Percentiles rank a stretch among this genome's conserved stretches.
Conservation (phyloP, 2,329 filamentous ascomycete genomes). For the Apiospora phragmitis region DNA sequence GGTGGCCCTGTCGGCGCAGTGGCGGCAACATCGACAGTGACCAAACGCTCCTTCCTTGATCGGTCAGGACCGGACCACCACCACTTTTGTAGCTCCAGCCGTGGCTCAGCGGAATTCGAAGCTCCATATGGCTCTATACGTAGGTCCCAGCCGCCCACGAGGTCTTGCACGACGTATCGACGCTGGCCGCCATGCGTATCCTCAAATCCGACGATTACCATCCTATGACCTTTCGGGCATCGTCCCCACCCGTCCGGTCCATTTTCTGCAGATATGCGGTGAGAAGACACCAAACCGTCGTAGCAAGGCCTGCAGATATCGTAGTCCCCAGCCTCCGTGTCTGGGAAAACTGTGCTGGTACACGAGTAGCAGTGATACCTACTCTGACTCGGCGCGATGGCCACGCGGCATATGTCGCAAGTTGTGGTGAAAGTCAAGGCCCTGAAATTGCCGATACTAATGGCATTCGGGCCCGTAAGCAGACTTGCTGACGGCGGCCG, state of each 20-base stretch:
- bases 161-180: constrained; percentile 67
- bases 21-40: constrained; percentile 51
- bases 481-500: constrained; percentile 47
- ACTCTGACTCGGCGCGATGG: constrained; percentile 68
- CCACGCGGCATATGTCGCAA: constrained; percentile 76
- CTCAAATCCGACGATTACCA: constrained; percentile 78
- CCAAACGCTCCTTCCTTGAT: constrained; percentile 45
- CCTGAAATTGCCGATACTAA: constrained; percentile 57
- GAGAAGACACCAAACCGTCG: constrained; percentile 59
- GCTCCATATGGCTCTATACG: constrained; percentile 55
- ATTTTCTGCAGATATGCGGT: constrained; percentile 71
- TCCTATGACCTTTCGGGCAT: constrained; percentile 78
- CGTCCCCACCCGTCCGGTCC: constrained; percentile 81
- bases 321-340: constrained; percentile 69
- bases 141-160: constrained; percentile 76
- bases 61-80: constrained; percentile 45
- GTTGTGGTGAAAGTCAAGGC: constrained; percentile 71
- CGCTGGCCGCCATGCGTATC: constrained; percentile 67
- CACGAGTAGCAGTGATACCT: constrained; percentile 82
- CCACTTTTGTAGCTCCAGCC: constrained; percentile 48
- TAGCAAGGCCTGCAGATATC: constrained; percentile 85
- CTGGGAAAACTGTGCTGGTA: constrained; percentile 49
- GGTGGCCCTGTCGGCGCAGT: constrained; percentile 37
- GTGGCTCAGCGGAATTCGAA: constrained; percentile 27
- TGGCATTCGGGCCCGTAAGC: constrained; percentile 46